Evolutionary conservation across 2,329 filamentous ascomycete species (phyloP).

Genomic region (Lasiodiplodia citricola): DNA sequence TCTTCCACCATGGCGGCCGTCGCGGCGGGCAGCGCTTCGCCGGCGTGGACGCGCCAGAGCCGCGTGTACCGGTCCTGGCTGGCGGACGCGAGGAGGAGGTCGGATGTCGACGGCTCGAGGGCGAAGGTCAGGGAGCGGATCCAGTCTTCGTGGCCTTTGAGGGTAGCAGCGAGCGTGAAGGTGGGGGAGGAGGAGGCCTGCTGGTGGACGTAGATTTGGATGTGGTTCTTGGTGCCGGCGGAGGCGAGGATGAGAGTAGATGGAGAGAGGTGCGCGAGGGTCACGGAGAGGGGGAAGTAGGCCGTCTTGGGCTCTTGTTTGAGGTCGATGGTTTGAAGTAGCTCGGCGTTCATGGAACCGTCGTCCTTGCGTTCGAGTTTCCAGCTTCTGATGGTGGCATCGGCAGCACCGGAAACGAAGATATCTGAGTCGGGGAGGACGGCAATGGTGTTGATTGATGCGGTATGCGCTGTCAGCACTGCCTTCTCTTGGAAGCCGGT

Average conservation of each 20-base stretch:
- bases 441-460: slow-evolving; percentile 71
- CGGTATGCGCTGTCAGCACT: slow-evolving; percentile 70
- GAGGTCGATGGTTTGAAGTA: slow-evolving; percentile 38
- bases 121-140: slow-evolving; percentile 83
- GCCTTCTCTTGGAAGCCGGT: slow-evolving; percentile 48
- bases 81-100: slow-evolving; percentile 85
- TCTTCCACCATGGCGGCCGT: slow-evolving; percentile 55
- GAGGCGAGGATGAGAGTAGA: slow-evolving; percentile 73
- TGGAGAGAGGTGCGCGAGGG: slow-evolving; percentile 66
- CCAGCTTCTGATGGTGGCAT: slow-evolving; percentile 72
- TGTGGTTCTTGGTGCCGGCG: slow-evolving; percentile 81
- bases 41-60: slow-evolving; percentile 83
- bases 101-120: slow-evolving; percentile 56
- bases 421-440: slow-evolving; percentile 51
- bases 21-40: slow-evolving; percentile 66
- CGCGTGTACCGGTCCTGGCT: slow-evolving; percentile 98
- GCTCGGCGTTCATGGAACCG: slow-evolving; percentile 34
- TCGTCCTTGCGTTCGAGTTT: slow-evolving; percentile 53
- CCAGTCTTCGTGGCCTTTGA: slow-evolving; percentile 94
- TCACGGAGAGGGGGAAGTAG: slow-evolving; percentile 81
- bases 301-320: slow-evolving; percentile 68
- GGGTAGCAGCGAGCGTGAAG: slow-evolving; percentile 75
- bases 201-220: slow-evolving; percentile 77
- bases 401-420: slow-evolving; percentile 66
- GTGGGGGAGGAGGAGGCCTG: slow-evolving; percentile 48